Conservation (phyloP, 2,329 filamentous ascomycete species). For the Xylaria digitata region DNA sequence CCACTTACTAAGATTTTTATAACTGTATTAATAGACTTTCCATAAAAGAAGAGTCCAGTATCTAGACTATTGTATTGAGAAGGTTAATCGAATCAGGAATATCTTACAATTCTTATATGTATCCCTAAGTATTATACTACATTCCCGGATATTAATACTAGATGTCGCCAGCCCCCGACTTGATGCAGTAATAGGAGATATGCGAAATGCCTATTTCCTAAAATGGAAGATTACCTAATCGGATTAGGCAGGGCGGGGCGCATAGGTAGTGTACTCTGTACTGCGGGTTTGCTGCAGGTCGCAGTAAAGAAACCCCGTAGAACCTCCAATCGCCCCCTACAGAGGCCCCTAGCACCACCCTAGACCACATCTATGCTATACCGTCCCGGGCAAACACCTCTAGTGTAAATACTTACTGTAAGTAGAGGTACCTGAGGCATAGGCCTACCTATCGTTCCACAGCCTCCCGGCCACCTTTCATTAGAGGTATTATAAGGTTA, state of each 20-base stretch:
- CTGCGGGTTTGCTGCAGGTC: slow-evolving; percentile 10
- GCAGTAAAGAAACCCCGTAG: not conserved
- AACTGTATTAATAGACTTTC: too few relatives aligned
- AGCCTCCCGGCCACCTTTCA: slow-evolving; percentile 23
- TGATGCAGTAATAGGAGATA: not conserved
- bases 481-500: not conserved
- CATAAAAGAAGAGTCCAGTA: too few relatives aligned
- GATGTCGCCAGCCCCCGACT: slow-evolving; percentile 13
- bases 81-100: too few relatives aligned
- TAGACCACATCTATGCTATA: not conserved
- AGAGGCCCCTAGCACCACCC: not conserved
- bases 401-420: too few relatives aligned
- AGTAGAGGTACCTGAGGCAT: too few relatives aligned
- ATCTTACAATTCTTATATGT: too few relatives aligned
- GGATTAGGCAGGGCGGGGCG: slow-evolving; percentile 5
- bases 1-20: too few relatives aligned
- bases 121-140: not conserved
- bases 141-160: not conserved
- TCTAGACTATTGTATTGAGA: too few relatives aligned
- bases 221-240: slow-evolving; percentile 14
- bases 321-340: not conserved
- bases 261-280: not conserved
- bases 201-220: slow-evolving; percentile 9
- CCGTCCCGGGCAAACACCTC: not conserved
- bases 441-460: slow-evolving; percentile 1